Base-by-base conservation (phyloP, 2,329 filamentous ascomycete species). In the Lachnum nothofagi region DNA sequence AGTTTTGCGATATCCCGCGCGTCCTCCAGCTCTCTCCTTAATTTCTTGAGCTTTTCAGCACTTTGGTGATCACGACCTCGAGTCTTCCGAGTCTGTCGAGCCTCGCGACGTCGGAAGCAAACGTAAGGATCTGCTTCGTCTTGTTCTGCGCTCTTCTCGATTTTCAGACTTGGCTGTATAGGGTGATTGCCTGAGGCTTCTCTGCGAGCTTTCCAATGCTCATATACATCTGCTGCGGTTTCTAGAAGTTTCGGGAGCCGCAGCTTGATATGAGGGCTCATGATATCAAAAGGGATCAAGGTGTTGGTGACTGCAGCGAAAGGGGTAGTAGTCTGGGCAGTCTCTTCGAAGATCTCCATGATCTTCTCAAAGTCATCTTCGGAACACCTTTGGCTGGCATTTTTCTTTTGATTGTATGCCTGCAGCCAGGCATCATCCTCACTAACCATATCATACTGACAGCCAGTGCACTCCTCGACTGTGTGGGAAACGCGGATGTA, bases 401-500 rank as follows among this genome's bases (percentile, higher is more conserved):
- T 75, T 61, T 79, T 82, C 70, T 86, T 91, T 60, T 82, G 75
- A 71, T 97, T 98, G 73, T 93, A 85, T 58, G 80, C 77, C 64
- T 85, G 87, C 60, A 98, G 79, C 65, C 88, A 95, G 48, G 78
- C 80, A 67, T 90, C 86, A 71, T 98, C 93, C 63, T 95, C 89
- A 57, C 85, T 83, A 23, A 84, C 91, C 86, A 97, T 91, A 71
- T 95, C 90, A 82, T 98, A 98, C 61, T 85, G 81, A 66, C 85
- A 87, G 62, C 88, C 87, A 64, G 89, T 85, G 62, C 86, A 95
- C 70, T 98, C 93, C 71, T 98, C 93, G 53, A 98, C 91, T 2
- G 93, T 98, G 59, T 95, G 91, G 56, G 93, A 97, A 72, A 95
- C 97, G 57, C 91, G 89, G 67, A 98, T 95, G 70, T 97, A 97